Conservation (phyloP, 2,329 filamentous ascomycete genomes). For the Colletotrichum lindemuthianum region DNA sequence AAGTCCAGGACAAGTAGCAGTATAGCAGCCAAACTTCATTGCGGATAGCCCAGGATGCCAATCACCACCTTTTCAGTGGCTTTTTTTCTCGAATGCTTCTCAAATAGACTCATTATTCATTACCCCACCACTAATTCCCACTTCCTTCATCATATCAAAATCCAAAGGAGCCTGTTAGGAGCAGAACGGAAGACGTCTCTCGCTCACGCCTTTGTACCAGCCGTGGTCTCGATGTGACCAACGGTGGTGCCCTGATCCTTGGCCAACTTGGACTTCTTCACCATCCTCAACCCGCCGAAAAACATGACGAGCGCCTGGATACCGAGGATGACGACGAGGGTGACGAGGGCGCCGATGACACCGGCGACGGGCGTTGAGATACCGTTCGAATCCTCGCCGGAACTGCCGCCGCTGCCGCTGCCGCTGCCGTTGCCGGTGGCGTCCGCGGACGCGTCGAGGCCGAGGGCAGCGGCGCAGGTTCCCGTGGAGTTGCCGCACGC, state of each 20-base stretch:
- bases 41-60: too few species aligned
- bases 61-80: too few species aligned
- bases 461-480: slow-evolving; percentile 61
- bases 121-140: too few species aligned
- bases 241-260: slow-evolving; percentile 10
- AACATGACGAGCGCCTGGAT: slow-evolving; percentile 55
- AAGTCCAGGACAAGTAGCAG: too few species aligned
- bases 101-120: slow-evolving; percentile 11
- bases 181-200: too few species aligned
- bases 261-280: slow-evolving; percentile 56
- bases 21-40: too few species aligned
- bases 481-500: slow-evolving; percentile 79
- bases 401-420: background rate
- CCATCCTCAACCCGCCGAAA: slow-evolving; percentile 56
- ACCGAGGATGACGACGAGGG: slow-evolving; percentile 60
- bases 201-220: slow-evolving; percentile 9
- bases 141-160: background rate
- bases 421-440: slow-evolving; percentile 38
- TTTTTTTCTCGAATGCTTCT: too few species aligned
- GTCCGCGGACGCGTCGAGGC: slow-evolving; percentile 39
- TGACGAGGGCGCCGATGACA: slow-evolving; percentile 80
- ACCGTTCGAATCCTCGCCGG: slow-evolving; percentile 48
- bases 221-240: slow-evolving; percentile 6
- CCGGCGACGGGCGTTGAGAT: slow-evolving; percentile 80
- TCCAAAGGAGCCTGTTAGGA: too few species aligned